Evolutionary conservation across 2,329 filamentous ascomycete species (phyloP).

Genomic region (Colletotrichum simmondsii): DNA sequence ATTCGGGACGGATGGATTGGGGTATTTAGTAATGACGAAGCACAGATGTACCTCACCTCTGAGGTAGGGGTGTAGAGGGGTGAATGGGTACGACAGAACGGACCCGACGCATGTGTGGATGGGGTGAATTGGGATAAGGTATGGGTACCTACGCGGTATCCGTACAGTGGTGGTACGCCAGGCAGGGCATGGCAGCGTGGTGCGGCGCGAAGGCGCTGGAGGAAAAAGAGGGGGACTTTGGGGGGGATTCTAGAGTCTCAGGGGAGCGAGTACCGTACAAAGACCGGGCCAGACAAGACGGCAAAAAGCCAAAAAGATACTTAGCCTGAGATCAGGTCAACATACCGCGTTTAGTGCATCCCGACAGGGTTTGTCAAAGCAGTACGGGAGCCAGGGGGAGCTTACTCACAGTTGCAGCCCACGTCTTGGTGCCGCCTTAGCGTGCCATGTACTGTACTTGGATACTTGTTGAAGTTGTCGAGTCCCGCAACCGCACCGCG

Average conservation of each 20-base stretch:
- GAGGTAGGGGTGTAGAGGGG: conserved; percentile 32
- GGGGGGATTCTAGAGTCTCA: neutral
- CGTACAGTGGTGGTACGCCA: neutral
- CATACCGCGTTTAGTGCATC: conserved; percentile 3
- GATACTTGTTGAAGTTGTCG: conserved; percentile 13
- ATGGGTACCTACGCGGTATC: neutral
- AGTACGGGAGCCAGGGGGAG: conserved; percentile 23
- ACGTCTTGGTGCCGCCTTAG: conserved; percentile 5
- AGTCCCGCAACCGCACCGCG: conserved; percentile 22
- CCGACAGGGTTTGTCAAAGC: conserved; percentile 20
- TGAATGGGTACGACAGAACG: conserved; percentile 17
- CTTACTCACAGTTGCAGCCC: conserved; percentile 27
- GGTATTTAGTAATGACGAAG: conserved; percentile 37
- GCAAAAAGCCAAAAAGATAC: conserved; percentile 13
- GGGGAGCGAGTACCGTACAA: neutral
- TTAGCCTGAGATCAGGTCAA: conserved; percentile 15
- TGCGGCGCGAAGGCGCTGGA: neutral
- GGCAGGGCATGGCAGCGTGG: neutral
- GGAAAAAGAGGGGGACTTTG: neutral
- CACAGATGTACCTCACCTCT: conserved; percentile 26
- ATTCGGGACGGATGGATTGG: conserved; percentile 35
- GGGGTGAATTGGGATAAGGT: conserved; percentile 7
- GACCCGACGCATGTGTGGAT: conserved; percentile 6
- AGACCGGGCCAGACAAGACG: conserved; percentile 5
- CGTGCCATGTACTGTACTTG: conserved; percentile 22